Percentiles rank a stretch among this genome's conserved stretches.
Conservation (phyloP, 2,329 filamentous ascomycete species). For the Colletotrichum caudatum region DNA sequence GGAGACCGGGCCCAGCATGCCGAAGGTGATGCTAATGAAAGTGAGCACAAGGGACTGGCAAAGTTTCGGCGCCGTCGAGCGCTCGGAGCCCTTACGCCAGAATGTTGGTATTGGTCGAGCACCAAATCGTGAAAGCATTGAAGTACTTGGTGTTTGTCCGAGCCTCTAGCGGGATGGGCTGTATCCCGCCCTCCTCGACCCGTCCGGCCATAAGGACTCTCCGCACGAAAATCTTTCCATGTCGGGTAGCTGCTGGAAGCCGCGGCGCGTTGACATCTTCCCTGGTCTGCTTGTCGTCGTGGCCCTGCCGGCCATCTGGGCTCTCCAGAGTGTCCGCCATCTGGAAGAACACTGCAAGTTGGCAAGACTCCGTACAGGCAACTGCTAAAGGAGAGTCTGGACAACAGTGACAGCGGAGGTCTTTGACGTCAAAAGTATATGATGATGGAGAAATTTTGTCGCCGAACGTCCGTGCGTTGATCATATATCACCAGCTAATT, state of each 20-base stretch:
- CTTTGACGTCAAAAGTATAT: background rate
- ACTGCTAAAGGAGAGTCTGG: background rate
- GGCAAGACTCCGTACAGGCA: background rate
- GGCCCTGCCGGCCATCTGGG: constrained; percentile 8
- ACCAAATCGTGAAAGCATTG: constrained; percentile 50
- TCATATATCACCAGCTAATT: background rate
- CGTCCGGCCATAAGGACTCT: constrained; percentile 39
- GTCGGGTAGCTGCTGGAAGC: constrained; percentile 1
- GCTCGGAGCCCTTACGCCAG: constrained; percentile 46
- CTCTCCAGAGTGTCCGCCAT: constrained; percentile 33
- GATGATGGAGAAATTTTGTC: constrained; percentile 12
- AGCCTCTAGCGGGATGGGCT: constrained; percentile 48
- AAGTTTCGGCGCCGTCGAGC: too few species aligned
- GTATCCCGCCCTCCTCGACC: constrained; percentile 48
- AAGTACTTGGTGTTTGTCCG: constrained; percentile 48
- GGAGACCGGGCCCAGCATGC: constrained; percentile 60
- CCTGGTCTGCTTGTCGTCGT: constrained; percentile 16
- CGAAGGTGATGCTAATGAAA: constrained; percentile 52
- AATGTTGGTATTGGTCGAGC: constrained; percentile 49
- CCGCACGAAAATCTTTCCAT: constrained; percentile 22
- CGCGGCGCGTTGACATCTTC: constrained; percentile 7
- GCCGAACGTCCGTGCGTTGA: constrained; percentile 1
- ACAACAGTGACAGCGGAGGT: background rate
- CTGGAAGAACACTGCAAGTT: background rate
- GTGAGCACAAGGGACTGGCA: constrained; percentile 7